Conservation (phyloP, 2,329 filamentous ascomycete genomes). For the Beauveria sp. region DNA sequence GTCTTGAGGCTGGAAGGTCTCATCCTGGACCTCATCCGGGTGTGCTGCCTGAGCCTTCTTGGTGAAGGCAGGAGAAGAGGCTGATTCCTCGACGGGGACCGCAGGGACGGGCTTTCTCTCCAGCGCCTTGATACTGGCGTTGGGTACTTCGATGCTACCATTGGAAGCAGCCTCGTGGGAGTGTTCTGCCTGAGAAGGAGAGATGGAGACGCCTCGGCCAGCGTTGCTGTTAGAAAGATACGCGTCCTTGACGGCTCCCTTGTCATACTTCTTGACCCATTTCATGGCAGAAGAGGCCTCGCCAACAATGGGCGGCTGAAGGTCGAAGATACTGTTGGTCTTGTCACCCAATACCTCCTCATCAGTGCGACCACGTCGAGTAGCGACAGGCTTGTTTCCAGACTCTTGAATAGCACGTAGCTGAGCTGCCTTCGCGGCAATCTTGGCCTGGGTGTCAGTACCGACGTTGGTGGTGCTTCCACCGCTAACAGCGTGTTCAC, state of each 20-base stretch:
- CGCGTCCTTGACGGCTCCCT: constrained; percentile 74
- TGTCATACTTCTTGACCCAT: constrained; percentile 94
- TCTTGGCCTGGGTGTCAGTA: constrained; percentile 84
- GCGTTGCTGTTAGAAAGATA: constrained; percentile 70
- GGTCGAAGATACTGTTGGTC: constrained; percentile 82
- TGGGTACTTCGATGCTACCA: constrained; percentile 17
- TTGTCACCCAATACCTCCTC: constrained; percentile 55
- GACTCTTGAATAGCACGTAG: constrained; percentile 64
- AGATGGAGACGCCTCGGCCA: constrained; percentile 52
- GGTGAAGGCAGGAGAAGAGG: not conserved
- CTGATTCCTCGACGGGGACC: not conserved
- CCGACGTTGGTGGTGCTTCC: constrained; percentile 76
- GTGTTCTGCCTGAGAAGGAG: constrained; percentile 27
- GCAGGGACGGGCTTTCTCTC: not conserved
- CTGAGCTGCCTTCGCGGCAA: constrained; percentile 82
- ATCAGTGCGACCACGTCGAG: constrained; percentile 48
- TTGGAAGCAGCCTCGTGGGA: constrained; percentile 16
- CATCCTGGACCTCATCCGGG: not conserved
- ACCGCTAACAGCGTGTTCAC: constrained; percentile 36
- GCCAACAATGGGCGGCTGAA: constrained; percentile 75
- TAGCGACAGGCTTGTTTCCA: constrained; percentile 25
- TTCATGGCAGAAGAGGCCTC: constrained; percentile 93
- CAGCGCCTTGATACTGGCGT: constrained; percentile 4
- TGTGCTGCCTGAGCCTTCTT: not conserved
- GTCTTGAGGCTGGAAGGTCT: not conserved